Evolutionary conservation across 164 flowering plant species (phyloP), one percentile per base, ranked within the genome.

Genomic region (Hamamelis virginiana): DNA sequence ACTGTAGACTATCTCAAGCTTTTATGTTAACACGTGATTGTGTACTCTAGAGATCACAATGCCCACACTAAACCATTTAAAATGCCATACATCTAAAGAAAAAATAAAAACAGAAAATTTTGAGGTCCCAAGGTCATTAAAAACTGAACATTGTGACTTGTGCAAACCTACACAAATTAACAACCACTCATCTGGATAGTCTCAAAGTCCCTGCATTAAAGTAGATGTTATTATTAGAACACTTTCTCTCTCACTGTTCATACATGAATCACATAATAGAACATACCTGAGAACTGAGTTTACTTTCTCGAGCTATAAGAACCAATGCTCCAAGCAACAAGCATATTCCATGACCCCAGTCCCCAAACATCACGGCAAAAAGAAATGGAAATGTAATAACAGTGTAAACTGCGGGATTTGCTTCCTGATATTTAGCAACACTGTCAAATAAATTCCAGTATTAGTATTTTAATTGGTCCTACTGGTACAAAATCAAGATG

Each of bases 311-410:
- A 52, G 87, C 88, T 66, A 94, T 82, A 67, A 94, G 92, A 70
- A 87, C 58, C 62, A 94, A 70, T 28, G 98, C 90, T 63, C 94
- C 94, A 76, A 94, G 57, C 74, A 91, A 77, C 80, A 94, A 76
- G 84, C 98, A 94, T 70, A 94, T 85, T 66, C 98, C 98, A 80
- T 93, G 98, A 71, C 98, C 98, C 98, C 98, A 93, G 68, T 93
- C 98, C 62, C 98, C 98, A 83, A 93, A 93, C 98, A 93, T 93
- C 72, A 93, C 98, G 46, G 98, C 98, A 82, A 93, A 93, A 77
- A 94, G 92, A 82, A 94, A 94, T 14, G 98, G 98, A 83, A 90
- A 94, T 59, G 97, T 91, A 65, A 94, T 72, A 44, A 80, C 73
- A 65, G 98, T 82, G 80, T 90, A 94, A 62, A 94, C 94, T 51